phyloP scores from a whole-genome alignment of 345 rosid genomes.

The Psidium guajava region DNA sequence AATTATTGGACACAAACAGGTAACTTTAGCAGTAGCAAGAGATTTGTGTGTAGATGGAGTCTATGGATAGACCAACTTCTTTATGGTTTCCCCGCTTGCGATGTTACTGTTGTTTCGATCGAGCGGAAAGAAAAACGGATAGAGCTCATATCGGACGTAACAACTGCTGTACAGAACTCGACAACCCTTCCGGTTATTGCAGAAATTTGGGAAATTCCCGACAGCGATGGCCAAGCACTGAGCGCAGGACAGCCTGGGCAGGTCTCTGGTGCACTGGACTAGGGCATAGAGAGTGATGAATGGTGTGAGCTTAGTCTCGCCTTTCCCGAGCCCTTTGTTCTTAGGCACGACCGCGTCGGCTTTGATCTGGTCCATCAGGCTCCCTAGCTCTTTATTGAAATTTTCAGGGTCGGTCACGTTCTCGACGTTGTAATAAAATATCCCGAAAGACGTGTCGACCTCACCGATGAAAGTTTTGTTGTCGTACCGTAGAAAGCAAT shows the following conservation, averaged over 20 bases:
- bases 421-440: conserved; percentile 38
- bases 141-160: conserved; percentile 62
- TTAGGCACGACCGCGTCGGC: conserved; percentile 36
- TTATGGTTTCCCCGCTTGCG: neutral
- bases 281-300: conserved; percentile 51
- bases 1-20: neutral
- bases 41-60: neutral
- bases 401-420: conserved; percentile 40
- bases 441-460: conserved; percentile 37
- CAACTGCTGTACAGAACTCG: conserved; percentile 62
- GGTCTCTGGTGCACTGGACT: conserved; percentile 66
- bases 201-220: conserved; percentile 33
- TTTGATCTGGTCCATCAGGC: conserved; percentile 29
- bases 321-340: conserved; percentile 56
- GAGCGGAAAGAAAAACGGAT: conserved; percentile 73
- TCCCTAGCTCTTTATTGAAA: conserved; percentile 41
- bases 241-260: conserved; percentile 40
- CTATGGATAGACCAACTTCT: conserved; percentile 24
- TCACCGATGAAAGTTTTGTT: conserved; percentile 29
- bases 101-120: conserved; percentile 13
- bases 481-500: conserved; percentile 51
- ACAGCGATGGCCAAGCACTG: conserved; percentile 67
- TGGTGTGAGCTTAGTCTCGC: conserved; percentile 31
- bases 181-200: conserved; percentile 49
- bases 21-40: neutral